phyloP scores from a whole-genome alignment of 345 rosid genomes.

The Melastoma malabathricum region DNA sequence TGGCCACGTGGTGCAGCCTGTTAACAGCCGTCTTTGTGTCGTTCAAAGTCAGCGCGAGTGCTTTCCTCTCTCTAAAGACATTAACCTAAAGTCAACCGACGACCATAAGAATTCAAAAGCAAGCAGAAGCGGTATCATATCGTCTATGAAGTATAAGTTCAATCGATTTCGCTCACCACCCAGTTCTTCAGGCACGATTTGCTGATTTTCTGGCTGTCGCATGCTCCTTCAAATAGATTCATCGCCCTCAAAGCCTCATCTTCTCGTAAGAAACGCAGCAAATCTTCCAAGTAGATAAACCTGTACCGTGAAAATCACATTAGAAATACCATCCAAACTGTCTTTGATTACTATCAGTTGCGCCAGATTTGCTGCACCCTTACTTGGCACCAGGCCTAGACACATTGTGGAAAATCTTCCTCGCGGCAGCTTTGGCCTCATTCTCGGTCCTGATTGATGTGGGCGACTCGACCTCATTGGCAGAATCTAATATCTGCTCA shows the following conservation, averaged over 20 bases:
- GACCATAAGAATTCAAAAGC: neutral
- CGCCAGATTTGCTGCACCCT: conserved; percentile 2
- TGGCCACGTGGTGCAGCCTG: conserved; percentile 54
- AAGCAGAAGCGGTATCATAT: neutral
- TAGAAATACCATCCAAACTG: neutral
- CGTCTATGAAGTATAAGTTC: neutral
- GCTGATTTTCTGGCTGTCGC: conserved; percentile 45
- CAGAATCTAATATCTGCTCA: conserved; percentile 50
- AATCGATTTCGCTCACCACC: conserved; percentile 48
- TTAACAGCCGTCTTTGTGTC: conserved; percentile 95
- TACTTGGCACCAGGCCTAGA: conserved; percentile 60
- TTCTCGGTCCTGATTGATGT: conserved; percentile 51
- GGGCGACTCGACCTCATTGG: conserved; percentile 40
- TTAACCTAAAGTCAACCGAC: conserved; percentile 32
- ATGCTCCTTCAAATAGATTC: conserved; percentile 36
- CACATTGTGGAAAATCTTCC: conserved; percentile 66
- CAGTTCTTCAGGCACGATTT: conserved; percentile 69
- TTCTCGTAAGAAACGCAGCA: conserved; percentile 54
- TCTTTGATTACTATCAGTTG: too few relatives aligned
- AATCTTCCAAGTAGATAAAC: conserved; percentile 52
- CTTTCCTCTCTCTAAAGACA: conserved; percentile 84
- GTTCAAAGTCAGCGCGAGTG: conserved; percentile 69
- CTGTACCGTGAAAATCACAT: conserved; percentile 18
- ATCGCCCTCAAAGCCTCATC: conserved; percentile 62
- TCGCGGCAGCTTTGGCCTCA: conserved; percentile 79